Base-by-base conservation (phyloP, 805 yeast species). In the Kluyveromyces lactis region DNA sequence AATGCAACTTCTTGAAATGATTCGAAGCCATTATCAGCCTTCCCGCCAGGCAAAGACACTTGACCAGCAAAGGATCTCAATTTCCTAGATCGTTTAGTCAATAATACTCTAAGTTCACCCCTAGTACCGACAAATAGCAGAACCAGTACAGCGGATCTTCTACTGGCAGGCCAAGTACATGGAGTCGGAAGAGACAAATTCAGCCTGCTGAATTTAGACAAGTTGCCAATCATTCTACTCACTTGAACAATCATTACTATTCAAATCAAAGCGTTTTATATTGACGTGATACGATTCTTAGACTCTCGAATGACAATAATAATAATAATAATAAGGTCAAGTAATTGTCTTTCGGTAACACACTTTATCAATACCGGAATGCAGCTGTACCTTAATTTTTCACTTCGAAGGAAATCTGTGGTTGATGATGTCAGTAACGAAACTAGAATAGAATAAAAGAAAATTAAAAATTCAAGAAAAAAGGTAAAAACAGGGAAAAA, bases 11-110 rank as follows among this genome's bases (percentile, higher is more conserved):
- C 71, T 70, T 81, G 79, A 42, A 83, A 85, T 11, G 72, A 60
- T 49, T 86, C 86, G 15, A 72, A 65, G 0, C 71, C 76, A 31
- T 49, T 54, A 57, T 89, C 97, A 4, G 95, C 87, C 53, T 81
- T 85, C 7, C 97, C 97, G 2, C 97, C 97, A 3, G 97, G 97
- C 7, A 89, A 67, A 1, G 96, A 86, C 4, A 84, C 83, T 57
- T 89, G 95, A 4, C 97, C 96, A 0, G 92, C 82, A 62, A 87
- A 89, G 39, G 75, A 75, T 36, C 77, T 67, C 50, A 90, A 66
- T 27, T 71, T 67, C 35, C 81, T 68, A 2, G 94, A 78, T 45
- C 97, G 62, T 49, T 82, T 79, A 1, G 97, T 89, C 37, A 89
- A 61, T 3, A 89, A 67, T 24, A 86, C 94, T 32, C 90, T 62